Percentiles rank a stretch among this genome's conserved stretches.
phyloP scores from a whole-genome alignment of 2,329 filamentous ascomycete species.

The Torrubiella hemipterigena region DNA sequence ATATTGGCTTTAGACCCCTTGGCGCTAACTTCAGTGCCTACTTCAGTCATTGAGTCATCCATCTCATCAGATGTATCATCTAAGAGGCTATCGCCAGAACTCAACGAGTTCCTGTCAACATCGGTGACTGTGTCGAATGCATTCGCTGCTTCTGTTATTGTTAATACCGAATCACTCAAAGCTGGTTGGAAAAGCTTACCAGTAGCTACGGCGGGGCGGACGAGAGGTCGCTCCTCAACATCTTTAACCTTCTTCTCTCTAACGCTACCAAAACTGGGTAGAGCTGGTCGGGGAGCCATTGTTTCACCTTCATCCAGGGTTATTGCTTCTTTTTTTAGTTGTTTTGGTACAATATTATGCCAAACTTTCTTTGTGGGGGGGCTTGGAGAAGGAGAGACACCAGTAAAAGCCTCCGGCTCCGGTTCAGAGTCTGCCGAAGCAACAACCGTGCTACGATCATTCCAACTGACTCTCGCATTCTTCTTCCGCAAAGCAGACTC shows the following conservation, averaged over 20 bases:
- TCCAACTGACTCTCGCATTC: constrained; percentile 65
- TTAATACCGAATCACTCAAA: too few relatives aligned
- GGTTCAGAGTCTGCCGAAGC: constrained; percentile 33
- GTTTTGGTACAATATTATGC: constrained; percentile 35
- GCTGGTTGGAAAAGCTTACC: too few relatives aligned
- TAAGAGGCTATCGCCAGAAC: constrained; percentile 17
- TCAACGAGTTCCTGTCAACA: too few relatives aligned
- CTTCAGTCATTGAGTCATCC: constrained; percentile 2
- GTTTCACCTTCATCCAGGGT: constrained; percentile 48
- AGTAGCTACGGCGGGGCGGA: constrained; percentile 42
- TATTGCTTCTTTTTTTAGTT: constrained; percentile 36
- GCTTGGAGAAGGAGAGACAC: constrained; percentile 24
- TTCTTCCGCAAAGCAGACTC: constrained; percentile 45
- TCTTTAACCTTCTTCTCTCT: constrained; percentile 47
- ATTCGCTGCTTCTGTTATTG: neutral
- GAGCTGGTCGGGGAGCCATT: constrained; percentile 62
- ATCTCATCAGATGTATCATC: constrained; percentile 7
- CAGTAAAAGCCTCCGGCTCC: constrained; percentile 21
- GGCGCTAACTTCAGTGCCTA: constrained; percentile 5
- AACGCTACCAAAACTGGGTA: constrained; percentile 67
- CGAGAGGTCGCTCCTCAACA: constrained; percentile 42
- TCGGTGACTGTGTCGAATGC: too few relatives aligned
- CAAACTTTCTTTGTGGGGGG: constrained; percentile 32
- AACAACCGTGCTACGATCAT: constrained; percentile 48
- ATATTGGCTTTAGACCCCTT: too few relatives aligned